phyloP scores from a whole-genome alignment of 805 yeast species.

The Candida peoriensis region DNA sequence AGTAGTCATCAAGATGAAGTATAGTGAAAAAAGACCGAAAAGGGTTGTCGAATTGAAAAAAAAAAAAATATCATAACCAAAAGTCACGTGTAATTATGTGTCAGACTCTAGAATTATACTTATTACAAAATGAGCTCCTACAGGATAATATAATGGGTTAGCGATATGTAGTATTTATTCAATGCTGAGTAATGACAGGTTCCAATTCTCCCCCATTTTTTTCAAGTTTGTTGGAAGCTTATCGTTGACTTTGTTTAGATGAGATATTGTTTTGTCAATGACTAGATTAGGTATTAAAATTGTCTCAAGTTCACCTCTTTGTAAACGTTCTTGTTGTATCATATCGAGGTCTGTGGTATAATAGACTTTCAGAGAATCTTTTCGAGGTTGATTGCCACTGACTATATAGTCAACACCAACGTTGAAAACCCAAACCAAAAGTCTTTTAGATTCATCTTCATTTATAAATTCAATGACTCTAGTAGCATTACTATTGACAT shows the following conservation, averaged over 20 bases:
- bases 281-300: slow-evolving; percentile 30
- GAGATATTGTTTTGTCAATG: slow-evolving; percentile 23
- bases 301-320: slow-evolving; percentile 37
- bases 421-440: slow-evolving; percentile 48
- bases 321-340: slow-evolving; percentile 24
- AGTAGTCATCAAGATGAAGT: too few species aligned
- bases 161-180: too few species aligned
- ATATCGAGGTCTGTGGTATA: slow-evolving; percentile 31
- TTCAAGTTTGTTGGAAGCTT: slow-evolving; percentile 29
- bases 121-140: too few species aligned
- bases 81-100: too few species aligned
- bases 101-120: too few species aligned
- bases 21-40: too few species aligned
- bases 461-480: slow-evolving; percentile 29
- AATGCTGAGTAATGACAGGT: too few species aligned
- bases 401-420: slow-evolving; percentile 29
- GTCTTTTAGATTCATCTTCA: slow-evolving; percentile 8
- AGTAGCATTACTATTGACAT: slow-evolving; percentile 37
- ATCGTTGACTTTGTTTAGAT: slow-evolving; percentile 25
- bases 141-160: too few species aligned
- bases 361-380: slow-evolving; percentile 39
- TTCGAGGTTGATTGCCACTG: slow-evolving; percentile 6
- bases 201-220: slow-evolving; percentile 20
- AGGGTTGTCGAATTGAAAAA: too few species aligned
- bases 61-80: too few species aligned